Evolutionary conservation across 2,329 filamentous ascomycete genomes (phyloP), one percentile per base, ranked within the genome.

Genomic region (Dothiorella sarmentorum): DNA sequence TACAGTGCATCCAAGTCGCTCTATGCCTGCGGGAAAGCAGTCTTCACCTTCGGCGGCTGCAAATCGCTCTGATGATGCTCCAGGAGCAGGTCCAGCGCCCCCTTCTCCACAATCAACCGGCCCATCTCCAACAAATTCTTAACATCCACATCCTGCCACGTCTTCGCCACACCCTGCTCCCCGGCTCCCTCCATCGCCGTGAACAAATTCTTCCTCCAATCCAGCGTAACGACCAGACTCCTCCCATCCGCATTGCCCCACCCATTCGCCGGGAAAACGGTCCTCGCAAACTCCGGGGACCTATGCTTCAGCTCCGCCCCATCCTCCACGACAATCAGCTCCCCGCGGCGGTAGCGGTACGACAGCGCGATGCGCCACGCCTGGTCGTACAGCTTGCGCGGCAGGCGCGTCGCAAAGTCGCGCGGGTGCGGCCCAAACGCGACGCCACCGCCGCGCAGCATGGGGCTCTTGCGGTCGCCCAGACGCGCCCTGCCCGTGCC

Each of bases 321-420:
- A 68, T 91, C 87, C 68, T 93, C 87, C 67, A 94, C 86, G 40
- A 99, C 85, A 64, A 97, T 79, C 67, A 99, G 78, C 78, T 97
- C 90, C 49, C 92, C 94, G 64, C 86, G 85, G 64, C 87, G 82
- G 76, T 94, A 97, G 61, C 94, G 86, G 78, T 96, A 96, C 69
- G 89, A 94, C 64, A 99, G 82, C 10, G 94, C 94, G 42, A 89
- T 97, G 70, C 94, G 85, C 90, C 91, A 97, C 9, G 94, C 94
- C 67, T 95, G 82, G 75, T 97, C 92, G 78, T 99, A 99, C 47
- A 96, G 85, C 78, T 97, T 97, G 70, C 83, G 82, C 67, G 88
- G 91, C 58, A 99, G 80, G 15, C 83, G 82, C 20, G 92, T 95
- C 61, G 85, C 84, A 71, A 99, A 99, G 76, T 97, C 91, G 71